Evolutionary conservation across 768 basidiomycete genomes (phyloP), one percentile per base, ranked within the genome.

Genomic region (Boletus insuetus): DNA sequence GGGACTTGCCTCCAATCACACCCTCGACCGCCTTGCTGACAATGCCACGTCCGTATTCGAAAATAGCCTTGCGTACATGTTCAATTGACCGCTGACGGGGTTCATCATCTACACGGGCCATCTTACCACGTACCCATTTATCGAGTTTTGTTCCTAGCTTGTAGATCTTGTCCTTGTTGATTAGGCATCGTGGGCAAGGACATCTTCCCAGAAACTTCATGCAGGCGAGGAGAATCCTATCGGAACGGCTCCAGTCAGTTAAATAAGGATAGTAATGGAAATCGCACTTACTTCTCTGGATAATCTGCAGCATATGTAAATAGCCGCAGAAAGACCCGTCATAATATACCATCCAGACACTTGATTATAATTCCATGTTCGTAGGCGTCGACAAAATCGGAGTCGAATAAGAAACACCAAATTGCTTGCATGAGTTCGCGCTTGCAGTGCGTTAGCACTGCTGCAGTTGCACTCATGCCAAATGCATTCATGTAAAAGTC

Each of bases 261-360:
- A 14, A 46, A 24, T 31, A 31, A 31, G 14, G 10, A 26, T 6
- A 11, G 26, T 26, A 43, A 17, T 24, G 16, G 12, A 16, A 24
- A 17, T 45, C 7, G 1, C 1, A 74, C 75, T 73, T 75, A 74
- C 75, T 73, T 75, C 42, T 71, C 70, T 5, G 66, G 70, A 34
- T 70, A 71, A 52, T 69, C 61, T 1, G 62, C 67, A 0, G 64
- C 54, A 40, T 71, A 71, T 3, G 67, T 61, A 45, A 70, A 69
- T 2, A 71, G 41, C 0, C 53, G 37, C 0, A 56, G 61, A 29
- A 66, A 70, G 2, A 71, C 53, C 1, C 61, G 12, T 0, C 60
- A 35, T 0, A 12, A 2, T 0, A 65, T 42, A 2, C 68, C 61
- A 55, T 72, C 67, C 1, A 35, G 44, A 39, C 56, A 72, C 19